These are phyloP conservation scores for Alternaria postmessia DNA, from an alignment of 2,329 filamentous ascomycete genomes.

Conservation along the genomic window DNA sequence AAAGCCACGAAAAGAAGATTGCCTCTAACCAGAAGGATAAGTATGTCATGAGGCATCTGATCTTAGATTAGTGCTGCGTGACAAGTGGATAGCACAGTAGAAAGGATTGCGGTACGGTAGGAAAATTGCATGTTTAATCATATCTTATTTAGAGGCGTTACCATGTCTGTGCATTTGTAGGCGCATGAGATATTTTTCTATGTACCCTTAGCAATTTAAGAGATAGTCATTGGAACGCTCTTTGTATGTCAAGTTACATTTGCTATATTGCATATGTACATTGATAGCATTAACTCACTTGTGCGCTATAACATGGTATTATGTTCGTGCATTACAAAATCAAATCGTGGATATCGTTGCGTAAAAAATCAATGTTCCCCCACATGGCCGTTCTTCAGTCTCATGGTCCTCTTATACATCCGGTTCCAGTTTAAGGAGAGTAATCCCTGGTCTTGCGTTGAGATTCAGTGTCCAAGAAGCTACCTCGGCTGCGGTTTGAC, in stretches of 20 bases:
- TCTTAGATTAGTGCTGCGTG: too few species aligned
- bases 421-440: not conserved
- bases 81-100: too few species aligned
- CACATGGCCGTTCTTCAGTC: not conserved
- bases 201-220: not conserved
- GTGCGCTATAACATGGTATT: conserved; percentile 1
- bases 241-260: not conserved
- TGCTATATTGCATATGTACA: not conserved
- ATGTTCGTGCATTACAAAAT: conserved; percentile 15
- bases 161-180: not conserved
- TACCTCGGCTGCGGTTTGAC: conserved; percentile 54
- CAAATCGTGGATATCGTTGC: conserved; percentile 34
- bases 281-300: not conserved
- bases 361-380: not conserved
- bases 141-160: too few species aligned
- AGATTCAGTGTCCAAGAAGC: conserved; percentile 64
- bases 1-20: too few species aligned
- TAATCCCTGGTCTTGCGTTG: conserved; percentile 45
- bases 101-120: too few species aligned
- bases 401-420: not conserved
- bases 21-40: too few species aligned
- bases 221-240: not conserved
- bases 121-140: too few species aligned
- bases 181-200: not conserved
- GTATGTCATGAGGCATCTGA: too few species aligned